Conservation (phyloP, 208 protist genomes). For the Crithidia brevicula region DNA sequence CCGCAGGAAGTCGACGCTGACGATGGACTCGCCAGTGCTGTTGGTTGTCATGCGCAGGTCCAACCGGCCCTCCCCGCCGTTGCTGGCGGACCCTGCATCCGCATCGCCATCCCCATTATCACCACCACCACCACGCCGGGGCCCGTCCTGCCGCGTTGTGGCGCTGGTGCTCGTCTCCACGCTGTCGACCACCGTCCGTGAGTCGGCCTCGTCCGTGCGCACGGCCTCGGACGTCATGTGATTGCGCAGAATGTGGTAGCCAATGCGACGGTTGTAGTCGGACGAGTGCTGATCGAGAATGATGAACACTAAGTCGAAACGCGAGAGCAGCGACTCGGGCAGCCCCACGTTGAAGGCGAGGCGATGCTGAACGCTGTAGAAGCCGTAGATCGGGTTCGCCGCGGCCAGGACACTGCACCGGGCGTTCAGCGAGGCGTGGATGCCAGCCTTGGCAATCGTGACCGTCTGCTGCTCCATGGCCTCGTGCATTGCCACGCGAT, state of each 20-base stretch:
- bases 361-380: conserved; percentile 94
- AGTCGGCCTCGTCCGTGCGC: conserved; percentile 52
- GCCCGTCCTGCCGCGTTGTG: neutral
- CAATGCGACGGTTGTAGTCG: conserved; percentile 93
- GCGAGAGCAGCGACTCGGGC: conserved; percentile 99
- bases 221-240: conserved; percentile 87
- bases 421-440: conserved; percentile 99
- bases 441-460: conserved; percentile 99
- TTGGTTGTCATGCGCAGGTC: conserved; percentile 84
- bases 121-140: conserved; percentile 1
- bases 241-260: conserved; percentile 96
- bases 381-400: conserved; percentile 99
- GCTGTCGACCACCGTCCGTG: conserved; percentile 76
- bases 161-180: conserved; percentile 41
- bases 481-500: conserved; percentile 98
- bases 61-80: conserved; percentile 22
- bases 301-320: conserved; percentile 99
- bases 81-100: neutral
- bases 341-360: conserved; percentile 97
- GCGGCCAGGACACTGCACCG: conserved; percentile 98
- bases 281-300: conserved; percentile 96
- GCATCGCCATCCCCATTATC: neutral
- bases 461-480: conserved; percentile 99
- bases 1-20: conserved; percentile 96
- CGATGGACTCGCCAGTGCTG: conserved; percentile 85